These are phyloP conservation scores for Boehmeria nivea DNA, from an alignment of 306 rosid species.

Conservation along the genomic window DNA sequence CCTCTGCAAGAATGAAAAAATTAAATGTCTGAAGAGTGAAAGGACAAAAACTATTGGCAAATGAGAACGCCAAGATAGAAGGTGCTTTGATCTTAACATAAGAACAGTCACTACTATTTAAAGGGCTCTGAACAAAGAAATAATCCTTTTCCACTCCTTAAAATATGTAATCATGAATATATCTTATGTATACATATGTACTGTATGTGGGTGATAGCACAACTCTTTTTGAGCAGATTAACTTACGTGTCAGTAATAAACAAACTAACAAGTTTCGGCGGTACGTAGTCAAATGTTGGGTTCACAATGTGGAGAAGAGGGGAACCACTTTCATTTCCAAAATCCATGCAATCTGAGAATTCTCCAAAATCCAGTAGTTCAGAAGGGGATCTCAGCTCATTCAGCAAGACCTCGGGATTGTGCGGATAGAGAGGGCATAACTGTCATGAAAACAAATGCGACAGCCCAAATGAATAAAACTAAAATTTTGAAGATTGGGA, in stretches of 20 bases:
- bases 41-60: neutral
- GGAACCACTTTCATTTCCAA: slow-evolving; percentile 62
- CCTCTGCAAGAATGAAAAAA: slow-evolving; percentile 52
- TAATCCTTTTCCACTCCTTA: neutral
- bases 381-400: slow-evolving; percentile 94
- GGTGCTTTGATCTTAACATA: neutral
- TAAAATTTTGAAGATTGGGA: neutral
- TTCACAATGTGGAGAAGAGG: slow-evolving; percentile 81
- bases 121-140: neutral
- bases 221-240: slow-evolving; percentile 3
- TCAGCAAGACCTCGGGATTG: slow-evolving; percentile 82
- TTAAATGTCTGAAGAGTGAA: slow-evolving; percentile 15
- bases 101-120: no score
- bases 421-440: slow-evolving; percentile 95
- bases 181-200: neutral
- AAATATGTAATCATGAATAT: no score
- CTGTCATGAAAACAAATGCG: slow-evolving; percentile 39
- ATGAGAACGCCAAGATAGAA: no score
- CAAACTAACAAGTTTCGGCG: slow-evolving; percentile 85
- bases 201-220: neutral
- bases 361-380: slow-evolving; percentile 98
- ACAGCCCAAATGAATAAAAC: slow-evolving; percentile 12
- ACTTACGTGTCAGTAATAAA: slow-evolving; percentile 98
- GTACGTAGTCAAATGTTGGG: slow-evolving; percentile 91
- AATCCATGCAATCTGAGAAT: slow-evolving; percentile 91